Base-by-base conservation (phyloP, 257 asterid species). In the Primulina tabacum region DNA sequence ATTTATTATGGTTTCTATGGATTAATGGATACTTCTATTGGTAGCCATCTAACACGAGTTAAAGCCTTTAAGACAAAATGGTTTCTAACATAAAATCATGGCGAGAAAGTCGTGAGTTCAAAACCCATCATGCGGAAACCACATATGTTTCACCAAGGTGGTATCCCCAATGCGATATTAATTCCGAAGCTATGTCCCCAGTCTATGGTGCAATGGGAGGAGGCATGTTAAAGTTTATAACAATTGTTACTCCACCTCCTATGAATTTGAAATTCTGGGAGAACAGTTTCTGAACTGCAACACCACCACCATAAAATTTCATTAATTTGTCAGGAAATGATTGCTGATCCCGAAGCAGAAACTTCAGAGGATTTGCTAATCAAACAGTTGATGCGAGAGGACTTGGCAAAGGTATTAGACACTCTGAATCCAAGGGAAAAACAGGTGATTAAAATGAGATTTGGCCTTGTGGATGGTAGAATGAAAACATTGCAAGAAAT, bases 401-500 rank as follows among this genome's bases (percentile, higher is more conserved):
- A 93, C 67, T 80, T 90, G 30, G 86, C 82, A 32, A 86, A 83
- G 85, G 96, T 87, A 60, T 78, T 93, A 29, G 83, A 87, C 86
- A 86, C 83, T 65, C 80, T 93, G 59, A 93, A 79, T 61, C 84
- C 93, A 5, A 86, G 95, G 81, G 98, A 90, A 69, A 88, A 80
- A 69, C 95, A 88, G 79, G 96, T 93, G 7, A 68, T 93, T 29
- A 82, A 77, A 71, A 86, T 87, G 96, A 81, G 98, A 65, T 93
- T 82, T n/a, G 97, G 98, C 33, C 77, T 93, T 40, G 90, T 72
- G 56, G 97, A 93, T 35, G 97, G 96, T 43, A 84, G 94, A 77
- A 83, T 83, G 90, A 90, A 84, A 82, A 86, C 98, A 0, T 74
- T 93, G 84, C 97, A 88, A 80, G 98, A 93, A 77, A 93, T 93